These are phyloP conservation scores for Cystoisospora suis DNA, from an alignment of 169 alveolate species.

Conservation along the genomic window DNA sequence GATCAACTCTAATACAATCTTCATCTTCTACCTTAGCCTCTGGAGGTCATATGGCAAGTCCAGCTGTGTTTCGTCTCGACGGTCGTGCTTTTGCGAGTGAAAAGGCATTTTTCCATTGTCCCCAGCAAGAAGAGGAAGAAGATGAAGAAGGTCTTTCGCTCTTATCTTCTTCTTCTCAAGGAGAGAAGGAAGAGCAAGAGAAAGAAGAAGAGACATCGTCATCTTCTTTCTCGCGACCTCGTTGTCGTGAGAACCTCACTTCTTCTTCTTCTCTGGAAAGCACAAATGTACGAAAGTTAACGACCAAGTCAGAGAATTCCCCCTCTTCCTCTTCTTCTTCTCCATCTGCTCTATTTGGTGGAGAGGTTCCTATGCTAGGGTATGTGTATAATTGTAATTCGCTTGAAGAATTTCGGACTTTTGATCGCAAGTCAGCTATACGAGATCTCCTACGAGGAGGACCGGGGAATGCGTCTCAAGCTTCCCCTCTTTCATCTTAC, in stretches of 20 bases:
- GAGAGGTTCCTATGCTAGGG: slow-evolving; percentile 16
- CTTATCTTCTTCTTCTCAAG: background rate
- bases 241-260: background rate
- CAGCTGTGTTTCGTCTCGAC: background rate
- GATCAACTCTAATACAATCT: too few species aligned
- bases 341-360: background rate
- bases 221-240: background rate
- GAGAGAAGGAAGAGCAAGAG: background rate
- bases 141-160: too few species aligned
- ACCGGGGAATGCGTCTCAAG: too few species aligned
- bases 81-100: background rate
- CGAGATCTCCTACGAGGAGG: background rate
- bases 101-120: too few species aligned
- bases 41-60: too few species aligned
- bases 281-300: too few species aligned
- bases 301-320: too few species aligned
- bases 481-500: too few species aligned
- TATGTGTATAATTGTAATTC: slow-evolving; percentile 10
- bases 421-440: slow-evolving; percentile 19
- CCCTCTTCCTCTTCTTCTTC: background rate
- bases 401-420: background rate
- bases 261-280: background rate
- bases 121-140: too few species aligned
- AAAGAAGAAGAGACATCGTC: background rate
- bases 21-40: too few species aligned